phyloP scores from a whole-genome alignment of 139 green algal genomes.

The Auxenochlorella protothecoides region DNA sequence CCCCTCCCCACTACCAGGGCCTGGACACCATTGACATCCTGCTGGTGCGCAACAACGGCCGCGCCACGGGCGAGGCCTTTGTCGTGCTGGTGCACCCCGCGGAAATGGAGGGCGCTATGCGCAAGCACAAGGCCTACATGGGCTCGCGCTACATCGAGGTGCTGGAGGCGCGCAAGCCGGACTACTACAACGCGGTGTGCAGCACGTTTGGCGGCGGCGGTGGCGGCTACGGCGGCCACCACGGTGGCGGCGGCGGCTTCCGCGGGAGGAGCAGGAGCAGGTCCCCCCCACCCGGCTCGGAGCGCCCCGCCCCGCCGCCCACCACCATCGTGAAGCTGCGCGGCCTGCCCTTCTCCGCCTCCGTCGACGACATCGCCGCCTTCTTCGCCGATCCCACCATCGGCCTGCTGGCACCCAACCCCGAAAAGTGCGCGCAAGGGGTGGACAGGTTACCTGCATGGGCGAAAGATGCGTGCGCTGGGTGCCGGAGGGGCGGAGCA shows the following conservation, averaged over 20 bases:
- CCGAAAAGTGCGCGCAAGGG: constrained; percentile 19
- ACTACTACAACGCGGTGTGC: constrained; percentile 55
- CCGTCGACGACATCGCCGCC: constrained; percentile 54
- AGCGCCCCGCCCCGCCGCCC: no score
- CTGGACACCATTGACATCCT: constrained; percentile 63
- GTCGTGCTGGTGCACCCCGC: constrained; percentile 47
- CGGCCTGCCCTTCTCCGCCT: constrained; percentile 71
- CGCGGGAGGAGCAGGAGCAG: neutral
- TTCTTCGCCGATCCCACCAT: constrained; percentile 66
- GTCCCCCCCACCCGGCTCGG: neutral
- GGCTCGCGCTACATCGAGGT: constrained; percentile 73
- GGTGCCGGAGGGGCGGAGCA: no score
- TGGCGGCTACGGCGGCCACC: constrained; percentile 12
- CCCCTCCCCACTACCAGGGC: constrained; percentile 32
- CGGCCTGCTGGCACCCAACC: constrained; percentile 22
- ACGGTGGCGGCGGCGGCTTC: constrained; percentile 7
- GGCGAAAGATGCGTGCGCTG: no score
- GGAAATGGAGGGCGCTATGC: constrained; percentile 52
- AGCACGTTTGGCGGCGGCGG: constrained; percentile 10
- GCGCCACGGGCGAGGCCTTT: constrained; percentile 64
- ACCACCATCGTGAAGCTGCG: constrained; percentile 61
- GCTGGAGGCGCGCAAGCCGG: constrained; percentile 63
- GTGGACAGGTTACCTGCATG: no score
- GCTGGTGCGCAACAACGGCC: constrained; percentile 48
- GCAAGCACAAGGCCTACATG: constrained; percentile 68